Conservation (phyloP, 345 rosid species). For the Populus nigra region DNA sequence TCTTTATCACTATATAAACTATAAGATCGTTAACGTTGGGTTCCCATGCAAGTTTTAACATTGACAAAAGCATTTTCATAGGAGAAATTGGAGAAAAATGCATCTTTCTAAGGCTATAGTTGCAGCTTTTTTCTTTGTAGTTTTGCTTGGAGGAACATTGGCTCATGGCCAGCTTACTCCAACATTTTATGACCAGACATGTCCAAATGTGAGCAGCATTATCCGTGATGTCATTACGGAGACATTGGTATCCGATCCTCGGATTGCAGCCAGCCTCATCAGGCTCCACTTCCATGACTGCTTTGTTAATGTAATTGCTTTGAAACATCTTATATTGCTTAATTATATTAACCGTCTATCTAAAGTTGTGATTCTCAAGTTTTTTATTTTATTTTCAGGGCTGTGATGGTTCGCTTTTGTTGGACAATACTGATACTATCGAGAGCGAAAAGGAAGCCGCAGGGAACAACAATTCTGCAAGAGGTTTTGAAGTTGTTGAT, state of each 20-base stretch:
- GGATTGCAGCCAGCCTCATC: slow-evolving; percentile 42
- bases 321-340: no score
- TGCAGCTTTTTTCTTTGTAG: not conserved
- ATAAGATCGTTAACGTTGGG: no score
- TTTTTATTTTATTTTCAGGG: slow-evolving; percentile 32
- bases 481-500: slow-evolving; percentile 56
- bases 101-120: not conserved
- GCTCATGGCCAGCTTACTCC: slow-evolving; percentile 29
- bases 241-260: slow-evolving; percentile 24
- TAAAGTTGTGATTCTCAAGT: no score
- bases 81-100: not conserved
- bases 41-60: no score
- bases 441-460: slow-evolving; percentile 5
- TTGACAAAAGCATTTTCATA: not conserved
- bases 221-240: slow-evolving; percentile 11
- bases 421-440: slow-evolving; percentile 10
- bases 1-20: no score
- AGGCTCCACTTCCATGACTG: slow-evolving; percentile 55
- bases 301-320: slow-evolving; percentile 33
- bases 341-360: no score
- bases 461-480: slow-evolving; percentile 49
- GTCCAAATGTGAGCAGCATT: slow-evolving; percentile 30
- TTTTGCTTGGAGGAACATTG: slow-evolving; percentile 13
- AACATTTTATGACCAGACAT: slow-evolving; percentile 29
- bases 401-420: slow-evolving; percentile 15